These are phyloP conservation scores for Sporisorium sorghi DNA, from an alignment of 1,284 basidiomycete genomes.

Conservation along the genomic window DNA sequence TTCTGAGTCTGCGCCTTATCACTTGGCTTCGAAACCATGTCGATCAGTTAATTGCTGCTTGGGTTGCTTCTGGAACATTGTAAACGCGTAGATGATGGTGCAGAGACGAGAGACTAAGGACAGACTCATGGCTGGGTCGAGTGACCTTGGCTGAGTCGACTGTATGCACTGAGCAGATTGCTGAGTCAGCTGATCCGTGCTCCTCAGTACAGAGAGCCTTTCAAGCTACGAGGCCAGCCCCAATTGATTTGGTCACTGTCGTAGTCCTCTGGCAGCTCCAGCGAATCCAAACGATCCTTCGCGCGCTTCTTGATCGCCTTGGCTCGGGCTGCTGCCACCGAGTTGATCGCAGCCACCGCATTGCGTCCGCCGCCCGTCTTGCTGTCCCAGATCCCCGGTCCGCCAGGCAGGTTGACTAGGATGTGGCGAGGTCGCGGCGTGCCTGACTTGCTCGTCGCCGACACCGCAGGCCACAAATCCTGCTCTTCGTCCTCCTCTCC, in stretches of 20 bases:
- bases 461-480: conserved; percentile 45
- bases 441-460: conserved; percentile 46
- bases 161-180: no score
- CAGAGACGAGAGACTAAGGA: no score
- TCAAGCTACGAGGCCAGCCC: conserved; percentile 51
- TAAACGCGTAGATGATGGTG: no score
- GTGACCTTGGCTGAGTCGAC: not conserved
- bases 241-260: conserved; percentile 50
- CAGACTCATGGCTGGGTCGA: not conserved
- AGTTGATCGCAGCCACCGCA: conserved; percentile 48
- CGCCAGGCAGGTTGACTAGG: conserved; percentile 50
- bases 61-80: no score
- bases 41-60: no score
- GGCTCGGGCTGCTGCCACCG: conserved; percentile 44
- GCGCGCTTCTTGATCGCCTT: conserved; percentile 51
- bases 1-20: no score
- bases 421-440: conserved; percentile 50
- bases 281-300: conserved; percentile 21
- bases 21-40: no score
- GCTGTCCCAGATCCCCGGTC: conserved; percentile 54
- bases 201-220: conserved; percentile 48
- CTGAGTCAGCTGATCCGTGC: no score
- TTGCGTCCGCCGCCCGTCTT: conserved; percentile 50
- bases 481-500: conserved; percentile 26
- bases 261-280: conserved; percentile 41